Evolutionary conservation across 768 basidiomycete species (phyloP), one percentile per base, ranked within the genome.

Genomic region (Glaciozyma antarctica): DNA sequence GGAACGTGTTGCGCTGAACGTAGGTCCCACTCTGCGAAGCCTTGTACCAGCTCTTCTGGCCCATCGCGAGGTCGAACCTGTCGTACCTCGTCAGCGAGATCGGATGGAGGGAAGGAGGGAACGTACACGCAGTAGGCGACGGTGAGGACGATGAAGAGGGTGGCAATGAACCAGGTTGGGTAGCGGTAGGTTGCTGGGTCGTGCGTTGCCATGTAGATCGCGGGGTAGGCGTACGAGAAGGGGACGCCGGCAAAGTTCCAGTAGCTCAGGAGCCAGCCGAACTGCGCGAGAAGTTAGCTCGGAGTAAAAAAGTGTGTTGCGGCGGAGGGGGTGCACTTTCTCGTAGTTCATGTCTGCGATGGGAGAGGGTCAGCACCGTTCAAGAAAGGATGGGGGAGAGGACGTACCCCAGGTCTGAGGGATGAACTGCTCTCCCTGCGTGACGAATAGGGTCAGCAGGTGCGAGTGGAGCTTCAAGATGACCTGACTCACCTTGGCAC

Each of bases 21-120:
- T 63, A 68, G 4, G 69, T 72, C 30, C 66, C 68, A 34, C 70
- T 68, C 47, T 87, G 87, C 75, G 94, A 88, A 88, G 97, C 94
- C 76, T 95, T 94, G 83, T 98, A 98, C 68, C 85, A 85, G 70
- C 89, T 92, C 80, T 99, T 98, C 75, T 98, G 94, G 5, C 90
- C 85, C 90, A 92, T 94, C 3, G 91, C 81, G 22, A 88, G 87
- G 72, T 99, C 95, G 82, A 88, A 98, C 73, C 89, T 91, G 69
- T 47, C 58, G 22, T 24, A 21, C n/a, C 2, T 16, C 8, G 52
- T 60, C 51, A 65, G 55, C 9, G 41, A 19, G 32, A 41, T 43
- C 32, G 15, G 38, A 21, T 45, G 19, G 22, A 32, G 19, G 21
- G 13, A 48, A n/a, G 44, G 34, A 49, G 24, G 28, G 53, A 47